Evolutionary conservation across 106 monocot genomes (phyloP), one percentile per base, ranked within the genome.

Genomic region (Dactylorhiza incarnata): DNA sequence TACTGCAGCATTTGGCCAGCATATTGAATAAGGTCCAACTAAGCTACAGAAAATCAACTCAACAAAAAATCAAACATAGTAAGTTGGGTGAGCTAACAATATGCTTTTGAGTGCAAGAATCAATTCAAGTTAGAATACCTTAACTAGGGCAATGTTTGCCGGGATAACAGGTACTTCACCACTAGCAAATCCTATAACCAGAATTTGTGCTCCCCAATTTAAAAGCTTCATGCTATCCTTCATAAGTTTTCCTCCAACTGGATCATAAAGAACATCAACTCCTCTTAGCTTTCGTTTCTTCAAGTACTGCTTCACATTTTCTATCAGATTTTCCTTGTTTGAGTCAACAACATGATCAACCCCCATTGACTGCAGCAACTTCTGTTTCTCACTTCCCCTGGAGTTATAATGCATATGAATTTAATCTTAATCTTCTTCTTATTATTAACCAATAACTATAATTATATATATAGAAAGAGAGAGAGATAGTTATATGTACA

Each of bases 111-210:
- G 58, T 66, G 26, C 63, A 63, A 20, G 22, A n/a, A 66, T 26
- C 29, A 69, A 45, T 5, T 81, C 3, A 68, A 65, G 7, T 45
- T 49, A 43, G 23, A 8, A 9, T 49, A 99, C 99, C 99, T 99
- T 99, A 55, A 99, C 89, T 75, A 99, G 94, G 81, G 99, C 91
- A 82, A 99, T 88, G 85, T 99, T 99, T 85, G 91, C 99, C 66
- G 94, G 99, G 49, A 99, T 94, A 11, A 92, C 84, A 12, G 99
- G 99, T 16, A 99, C 79, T 85, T 99, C 94, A 82, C 94, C 99
- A 55, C 94, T 94, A 48, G 99, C 99, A 88, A 99, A 99, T 74
- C 99, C 99, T 77, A 99, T 99, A 26, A 99, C 84, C 75, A 99
- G 76, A 84, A 99, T 99, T 67, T 91, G 75, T 63, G 99, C 94